Evolutionary conservation across 768 basidiomycete genomes (phyloP).

Genomic region (Tricholoma bakamatsutake): DNA sequence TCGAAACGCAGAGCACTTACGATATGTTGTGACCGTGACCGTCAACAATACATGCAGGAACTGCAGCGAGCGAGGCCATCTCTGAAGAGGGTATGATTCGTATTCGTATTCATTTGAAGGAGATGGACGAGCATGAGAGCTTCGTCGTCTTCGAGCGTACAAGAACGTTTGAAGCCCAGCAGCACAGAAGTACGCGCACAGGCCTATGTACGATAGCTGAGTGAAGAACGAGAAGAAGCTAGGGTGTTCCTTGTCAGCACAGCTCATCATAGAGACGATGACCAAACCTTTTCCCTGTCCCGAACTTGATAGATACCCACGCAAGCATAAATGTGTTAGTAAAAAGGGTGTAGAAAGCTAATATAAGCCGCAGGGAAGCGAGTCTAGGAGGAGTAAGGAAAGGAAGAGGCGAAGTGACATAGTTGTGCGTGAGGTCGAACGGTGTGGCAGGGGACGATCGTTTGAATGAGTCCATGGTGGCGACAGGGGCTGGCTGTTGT

Average conservation of each 20-base stretch:
- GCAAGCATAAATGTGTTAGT: slow-evolving; percentile 33
- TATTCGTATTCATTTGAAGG: neutral
- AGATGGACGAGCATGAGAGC: neutral
- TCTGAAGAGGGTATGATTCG: slow-evolving; percentile 45
- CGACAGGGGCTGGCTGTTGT: neutral
- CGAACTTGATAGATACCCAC: slow-evolving; percentile 23
- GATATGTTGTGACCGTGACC: slow-evolving; percentile 46
- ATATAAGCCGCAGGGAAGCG: slow-evolving; percentile 36
- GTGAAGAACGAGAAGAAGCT: slow-evolving; percentile 68
- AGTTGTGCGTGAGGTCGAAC: slow-evolving; percentile 31
- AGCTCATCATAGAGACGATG: neutral
- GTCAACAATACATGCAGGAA: slow-evolving; percentile 50
- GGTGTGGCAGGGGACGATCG: slow-evolving; percentile 2
- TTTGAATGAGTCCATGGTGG: neutral
- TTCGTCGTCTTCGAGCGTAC: slow-evolving; percentile 25
- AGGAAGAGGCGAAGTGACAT: slow-evolving; percentile 47
- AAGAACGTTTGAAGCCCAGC: slow-evolving; percentile 45
- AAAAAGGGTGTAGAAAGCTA: slow-evolving; percentile 47
- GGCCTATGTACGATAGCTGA: slow-evolving; percentile 52
- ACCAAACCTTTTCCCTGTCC: slow-evolving; percentile 25
- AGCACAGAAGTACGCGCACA: slow-evolving; percentile 59
- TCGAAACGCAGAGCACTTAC: slow-evolving; percentile 32
- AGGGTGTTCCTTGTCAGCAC: neutral
- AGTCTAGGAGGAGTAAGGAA: slow-evolving; percentile 39
- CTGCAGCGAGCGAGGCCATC: slow-evolving; percentile 52